A percentile compares a stretch with the other conserved stretches of the same genome.
Conservation (phyloP, 495 filamentous ascomycete species). For the Hypoxylon trugodes region DNA sequence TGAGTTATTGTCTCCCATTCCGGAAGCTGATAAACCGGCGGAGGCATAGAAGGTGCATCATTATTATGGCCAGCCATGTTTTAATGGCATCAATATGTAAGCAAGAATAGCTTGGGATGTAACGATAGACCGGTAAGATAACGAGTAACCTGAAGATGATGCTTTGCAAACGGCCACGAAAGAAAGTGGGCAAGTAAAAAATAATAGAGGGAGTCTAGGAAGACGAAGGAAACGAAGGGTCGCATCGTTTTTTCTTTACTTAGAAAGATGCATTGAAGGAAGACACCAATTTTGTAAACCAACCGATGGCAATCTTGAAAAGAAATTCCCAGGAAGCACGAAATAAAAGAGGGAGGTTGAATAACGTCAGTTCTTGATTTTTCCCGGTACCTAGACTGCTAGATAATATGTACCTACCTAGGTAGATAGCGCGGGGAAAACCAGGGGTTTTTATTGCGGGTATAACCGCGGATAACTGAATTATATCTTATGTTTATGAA, state of each 20-base stretch:
- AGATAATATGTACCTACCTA: too few species aligned
- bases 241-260: conserved; percentile 18
- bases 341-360: too few species aligned
- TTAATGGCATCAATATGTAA: conserved; percentile 8
- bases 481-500: too few species aligned
- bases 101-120: background rate
- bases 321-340: background rate
- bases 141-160: too few species aligned
- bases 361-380: too few species aligned
- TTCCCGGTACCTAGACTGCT: too few species aligned
- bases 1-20: conserved; percentile 51
- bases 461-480: too few species aligned
- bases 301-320: background rate
- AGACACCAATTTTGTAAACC: conserved; percentile 1
- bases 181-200: conserved; percentile 6
- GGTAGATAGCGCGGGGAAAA: too few species aligned
- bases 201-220: background rate
- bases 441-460: too few species aligned
- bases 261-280: conserved; percentile 16
- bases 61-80: conserved; percentile 25
- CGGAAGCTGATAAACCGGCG: conserved; percentile 42
- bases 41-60: conserved; percentile 3
- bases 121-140: background rate
- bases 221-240: conserved; percentile 22
- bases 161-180: background rate